Percentiles rank a stretch among this genome's conserved stretches.
phyloP scores from a whole-genome alignment of 306 rosid species.

The Vigna radiata region DNA sequence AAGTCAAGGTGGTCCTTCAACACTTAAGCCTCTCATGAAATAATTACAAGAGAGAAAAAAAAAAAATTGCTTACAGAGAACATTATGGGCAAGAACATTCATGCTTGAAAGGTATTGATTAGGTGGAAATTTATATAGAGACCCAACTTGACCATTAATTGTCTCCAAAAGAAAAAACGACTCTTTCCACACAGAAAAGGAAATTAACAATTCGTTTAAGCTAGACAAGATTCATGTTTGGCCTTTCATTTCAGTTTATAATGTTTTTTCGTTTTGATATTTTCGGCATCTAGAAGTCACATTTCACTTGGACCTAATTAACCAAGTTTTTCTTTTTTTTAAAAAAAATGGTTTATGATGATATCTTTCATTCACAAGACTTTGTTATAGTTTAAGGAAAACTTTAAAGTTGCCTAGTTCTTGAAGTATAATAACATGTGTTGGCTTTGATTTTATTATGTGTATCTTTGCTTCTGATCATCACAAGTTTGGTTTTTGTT shows the following conservation, averaged over 20 bases:
- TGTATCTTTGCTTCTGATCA: neutral
- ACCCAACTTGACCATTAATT: conserved; percentile 9
- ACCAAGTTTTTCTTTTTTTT: neutral
- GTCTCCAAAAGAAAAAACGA: conserved; percentile 16
- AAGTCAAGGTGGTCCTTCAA: conserved; percentile 14
- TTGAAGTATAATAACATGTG: too few species aligned
- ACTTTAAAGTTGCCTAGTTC: neutral
- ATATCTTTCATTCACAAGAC: neutral
- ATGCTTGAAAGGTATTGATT: neutral
- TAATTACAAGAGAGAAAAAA: neutral
- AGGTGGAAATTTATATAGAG: neutral
- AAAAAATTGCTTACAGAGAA: neutral
- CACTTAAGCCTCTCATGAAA: neutral
- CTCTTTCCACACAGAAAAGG: conserved; percentile 1
- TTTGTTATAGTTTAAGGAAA: neutral
- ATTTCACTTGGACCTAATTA: neutral
- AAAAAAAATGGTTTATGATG: neutral
- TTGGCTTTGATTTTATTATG: neutral
- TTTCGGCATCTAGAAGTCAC: neutral
- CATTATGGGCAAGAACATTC: conserved; percentile 2
- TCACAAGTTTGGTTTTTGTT: neutral
- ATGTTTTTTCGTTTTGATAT: conserved; percentile 2
- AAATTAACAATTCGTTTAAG: conserved; percentile 5
- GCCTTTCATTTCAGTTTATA: conserved; percentile 22
- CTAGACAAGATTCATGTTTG: conserved; percentile 26